phyloP scores from a whole-genome alignment of 31 red algal species.

The Odonthalia washingtoniensis region DNA sequence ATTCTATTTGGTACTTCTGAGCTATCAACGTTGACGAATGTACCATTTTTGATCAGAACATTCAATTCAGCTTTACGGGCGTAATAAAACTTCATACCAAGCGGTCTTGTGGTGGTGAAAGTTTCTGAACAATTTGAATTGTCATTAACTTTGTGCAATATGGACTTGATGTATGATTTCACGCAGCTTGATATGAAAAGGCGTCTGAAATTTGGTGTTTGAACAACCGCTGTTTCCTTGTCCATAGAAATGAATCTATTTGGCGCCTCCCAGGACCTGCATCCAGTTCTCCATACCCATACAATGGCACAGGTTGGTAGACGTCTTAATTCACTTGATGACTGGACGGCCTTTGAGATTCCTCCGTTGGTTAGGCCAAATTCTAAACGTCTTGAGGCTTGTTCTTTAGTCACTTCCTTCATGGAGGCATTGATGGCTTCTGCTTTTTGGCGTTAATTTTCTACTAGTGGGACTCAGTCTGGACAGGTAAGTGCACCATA shows the following conservation, averaged over 20 bases:
- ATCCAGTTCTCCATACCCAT: slow-evolving; percentile 14
- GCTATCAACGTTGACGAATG: slow-evolving; percentile 25
- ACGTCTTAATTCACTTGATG: slow-evolving; percentile 9
- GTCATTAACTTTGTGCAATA: not conserved
- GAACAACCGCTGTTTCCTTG: slow-evolving; percentile 50
- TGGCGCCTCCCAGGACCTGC: slow-evolving; percentile 5
- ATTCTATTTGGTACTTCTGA: not conserved
- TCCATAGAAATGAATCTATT: slow-evolving; percentile 36
- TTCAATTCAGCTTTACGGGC: slow-evolving; percentile 17
- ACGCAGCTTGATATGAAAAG: slow-evolving; percentile 25
- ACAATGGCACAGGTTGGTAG: slow-evolving; percentile 25
- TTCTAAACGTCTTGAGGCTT: slow-evolving; percentile 2
- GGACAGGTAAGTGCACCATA: slow-evolving; percentile 42
- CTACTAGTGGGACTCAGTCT: not conserved
- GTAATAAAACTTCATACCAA: not conserved
- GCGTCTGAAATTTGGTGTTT: not conserved
- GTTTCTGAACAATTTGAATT: not conserved
- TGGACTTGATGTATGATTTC: slow-evolving; percentile 9
- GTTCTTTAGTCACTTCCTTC: slow-evolving; percentile 40
- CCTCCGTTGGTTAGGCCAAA: slow-evolving; percentile 32
- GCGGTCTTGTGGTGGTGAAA: not conserved
- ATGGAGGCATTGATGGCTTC: slow-evolving; percentile 4
- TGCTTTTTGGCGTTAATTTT: slow-evolving; percentile 22
- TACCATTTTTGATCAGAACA: slow-evolving; percentile 24
- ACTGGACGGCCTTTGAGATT: not conserved